Base-by-base conservation (phyloP, 2,329 filamentous ascomycete species). In the Fusarium staphyleae region DNA sequence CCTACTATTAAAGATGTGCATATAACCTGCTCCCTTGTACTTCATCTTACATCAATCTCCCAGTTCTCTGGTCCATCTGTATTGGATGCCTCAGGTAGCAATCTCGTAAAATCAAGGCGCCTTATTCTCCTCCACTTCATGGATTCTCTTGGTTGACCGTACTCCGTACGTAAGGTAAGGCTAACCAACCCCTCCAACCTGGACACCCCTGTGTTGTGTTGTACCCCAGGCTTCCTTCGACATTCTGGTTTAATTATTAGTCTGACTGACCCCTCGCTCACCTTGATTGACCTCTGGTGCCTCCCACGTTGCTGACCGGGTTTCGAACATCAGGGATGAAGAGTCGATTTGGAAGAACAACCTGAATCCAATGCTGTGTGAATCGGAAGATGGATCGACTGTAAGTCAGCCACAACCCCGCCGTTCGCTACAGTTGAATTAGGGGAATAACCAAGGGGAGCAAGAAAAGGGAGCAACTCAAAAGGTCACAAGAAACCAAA, bases 41-140 rank as follows among this genome's bases (percentile, higher is more conserved):
- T 11, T 12, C 48, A 48, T 60, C 22, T 56, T 43, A n/a, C 9
- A 41, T 30, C 52, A 33, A 44, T 52, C 48, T 60, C 35, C 56
- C 47, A 48, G 30, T 30, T 36, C 18, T 52, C 41, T 43, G 30
- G 34, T 26, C 39, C 28, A 22, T 24, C 19, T n/a, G 41, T 7
- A 44, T 18, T 45, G 33, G 40, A 14, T 26, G 48, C 40, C 36
- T 41, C 19, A 40, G 14, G 36, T 34, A 41, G n/a, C 24, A 13
- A 33, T 26, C 9, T 26, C 10, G 15, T 29, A 13, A n/a, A n/a
- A 29, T 30, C 24, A 19, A 34, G 32, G 3, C 14, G 22, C 32
- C 24, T 36, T 22, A 29, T 29, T 4, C 28, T 29, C 28, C 12
- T 10, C 28, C 28, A 29, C 28, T 29, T 12, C 22, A 24, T 24